A percentile compares a stretch with the other conserved stretches of the same genome.
phyloP scores from a whole-genome alignment of 2,329 filamentous ascomycete genomes.

The Trichothecium roseum region DNA sequence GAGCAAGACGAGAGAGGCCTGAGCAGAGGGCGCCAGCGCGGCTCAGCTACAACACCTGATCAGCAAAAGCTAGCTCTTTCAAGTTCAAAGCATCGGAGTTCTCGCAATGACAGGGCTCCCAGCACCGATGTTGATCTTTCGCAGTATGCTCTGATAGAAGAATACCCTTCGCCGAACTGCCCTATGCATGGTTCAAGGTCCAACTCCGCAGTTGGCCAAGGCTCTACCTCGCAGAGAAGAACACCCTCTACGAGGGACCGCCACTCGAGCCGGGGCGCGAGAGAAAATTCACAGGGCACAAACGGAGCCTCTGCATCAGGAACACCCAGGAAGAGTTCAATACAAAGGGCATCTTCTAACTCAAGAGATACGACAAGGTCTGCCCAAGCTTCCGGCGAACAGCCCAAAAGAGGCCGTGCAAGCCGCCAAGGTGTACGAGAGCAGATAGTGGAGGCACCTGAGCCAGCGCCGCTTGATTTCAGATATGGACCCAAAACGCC shows the following conservation, averaged over 20 bases:
- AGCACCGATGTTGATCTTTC: constrained; percentile 10
- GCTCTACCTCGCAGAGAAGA: too few relatives aligned
- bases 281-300: too few relatives aligned
- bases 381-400: neutral
- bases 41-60: neutral
- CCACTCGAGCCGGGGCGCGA: too few relatives aligned
- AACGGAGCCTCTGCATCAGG: too few relatives aligned
- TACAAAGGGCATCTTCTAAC: neutral
- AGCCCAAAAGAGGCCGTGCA: neutral
- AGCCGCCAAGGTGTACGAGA: neutral
- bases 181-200: constrained; percentile 11
- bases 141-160: constrained; percentile 12
- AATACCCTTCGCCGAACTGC: constrained; percentile 11
- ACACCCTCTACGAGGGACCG: too few relatives aligned
- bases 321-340: neutral
- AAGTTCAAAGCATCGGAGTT: neutral
- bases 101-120: constrained; percentile 1
- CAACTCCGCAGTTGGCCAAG: constrained; percentile 5
- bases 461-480: constrained; percentile 1
- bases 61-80: neutral
- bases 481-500: constrained; percentile 10
- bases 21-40: neutral
- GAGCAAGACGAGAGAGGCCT: neutral
- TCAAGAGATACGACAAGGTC: neutral
- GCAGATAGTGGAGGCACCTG: neutral